phyloP scores from a whole-genome alignment of 306 rosid species.

The Echinosophora koreensis region DNA sequence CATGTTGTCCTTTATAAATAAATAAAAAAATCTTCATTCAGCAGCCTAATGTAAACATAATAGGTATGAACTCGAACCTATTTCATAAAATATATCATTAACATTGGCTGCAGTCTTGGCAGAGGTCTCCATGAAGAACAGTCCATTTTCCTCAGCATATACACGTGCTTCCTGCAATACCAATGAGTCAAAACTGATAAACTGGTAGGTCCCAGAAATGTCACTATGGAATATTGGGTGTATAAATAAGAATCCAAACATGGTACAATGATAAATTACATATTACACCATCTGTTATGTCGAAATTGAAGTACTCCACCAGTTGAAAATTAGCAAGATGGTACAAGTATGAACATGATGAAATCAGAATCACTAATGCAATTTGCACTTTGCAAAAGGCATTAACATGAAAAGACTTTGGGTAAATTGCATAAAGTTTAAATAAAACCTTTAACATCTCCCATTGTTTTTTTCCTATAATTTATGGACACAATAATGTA shows the following conservation, averaged over 20 bases:
- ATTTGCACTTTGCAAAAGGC: conserved; percentile 27
- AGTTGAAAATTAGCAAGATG: conserved; percentile 7
- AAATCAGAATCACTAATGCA: conserved; percentile 24
- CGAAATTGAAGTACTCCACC: conserved; percentile 4
- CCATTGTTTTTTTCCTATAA: no score
- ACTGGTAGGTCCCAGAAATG: conserved; percentile 1
- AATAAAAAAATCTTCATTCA: conserved; percentile 20
- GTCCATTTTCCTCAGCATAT: conserved; percentile 70
- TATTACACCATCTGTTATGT: conserved; percentile 4
- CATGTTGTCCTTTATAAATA: no score
- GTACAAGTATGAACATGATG: conserved; percentile 7
- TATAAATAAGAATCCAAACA: conserved; percentile 28
- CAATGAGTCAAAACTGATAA: conserved; percentile 38
- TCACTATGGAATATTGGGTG: not conserved
- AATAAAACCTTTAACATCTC: no score
- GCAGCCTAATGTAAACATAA: conserved; percentile 18
- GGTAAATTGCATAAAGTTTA: no score
- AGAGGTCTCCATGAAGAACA: conserved; percentile 74
- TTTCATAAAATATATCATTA: conserved; percentile 69
- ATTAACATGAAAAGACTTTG: conserved; percentile 2
- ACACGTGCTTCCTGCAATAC: conserved; percentile 62
- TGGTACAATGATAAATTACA: conserved; percentile 11
- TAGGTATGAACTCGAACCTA: conserved; percentile 50
- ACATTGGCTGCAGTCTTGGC: conserved; percentile 70
- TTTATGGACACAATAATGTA: no score